Base-by-base conservation (phyloP, 2,329 filamentous ascomycete species). In the Sporothrix euskadiensis region DNA sequence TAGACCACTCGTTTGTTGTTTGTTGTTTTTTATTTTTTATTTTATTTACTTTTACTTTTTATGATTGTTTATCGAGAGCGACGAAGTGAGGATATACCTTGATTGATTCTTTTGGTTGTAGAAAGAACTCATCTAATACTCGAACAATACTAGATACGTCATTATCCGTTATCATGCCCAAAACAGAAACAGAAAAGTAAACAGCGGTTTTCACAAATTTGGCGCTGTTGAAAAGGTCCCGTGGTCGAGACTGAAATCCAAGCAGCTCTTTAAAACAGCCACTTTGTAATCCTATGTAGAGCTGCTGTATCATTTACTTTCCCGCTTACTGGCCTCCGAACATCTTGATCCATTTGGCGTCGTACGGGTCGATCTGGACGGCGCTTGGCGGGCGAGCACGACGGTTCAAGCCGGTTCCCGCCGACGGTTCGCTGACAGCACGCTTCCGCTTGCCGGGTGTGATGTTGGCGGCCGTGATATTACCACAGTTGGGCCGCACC, bases 401-500 rank as follows among this genome's bases (percentile, higher is more conserved):
- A 19, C 63, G 32, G 14, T 8, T 32, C 32, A n/a, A n/a, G 14
- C 35, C 56, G 35, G 66, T 30, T n/a, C 12, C 44, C 5, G 1
- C n/a, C 4, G 4, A 10, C 10, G 12, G 9, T 4, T 41, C 77
- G 70, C 70, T 59, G 14, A 72, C 49, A 4, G 56, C 54, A 4
- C 69, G 71, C 49, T 78, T 79, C 30, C 81, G 79, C 78, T 80
- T 83, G 3, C 70, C 76, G 0, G 76, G 66, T 8, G 80, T 79
- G 1, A 82, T 78, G 56, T 82, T 77, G 1, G 83, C 84, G 0
- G 84, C 82, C 70, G 82, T 80, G 56, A 88, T 81, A 69, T 88
- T 82, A 8, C 85, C 86, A 75, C 88, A 89, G 63, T 90, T 82
- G 0, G 90, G 89, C 35, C 86, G 81, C 76, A 79, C 83, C 73